These are phyloP conservation scores for Rhizophora mangle DNA, from an alignment of 345 rosid species.

Conservation along the genomic window DNA sequence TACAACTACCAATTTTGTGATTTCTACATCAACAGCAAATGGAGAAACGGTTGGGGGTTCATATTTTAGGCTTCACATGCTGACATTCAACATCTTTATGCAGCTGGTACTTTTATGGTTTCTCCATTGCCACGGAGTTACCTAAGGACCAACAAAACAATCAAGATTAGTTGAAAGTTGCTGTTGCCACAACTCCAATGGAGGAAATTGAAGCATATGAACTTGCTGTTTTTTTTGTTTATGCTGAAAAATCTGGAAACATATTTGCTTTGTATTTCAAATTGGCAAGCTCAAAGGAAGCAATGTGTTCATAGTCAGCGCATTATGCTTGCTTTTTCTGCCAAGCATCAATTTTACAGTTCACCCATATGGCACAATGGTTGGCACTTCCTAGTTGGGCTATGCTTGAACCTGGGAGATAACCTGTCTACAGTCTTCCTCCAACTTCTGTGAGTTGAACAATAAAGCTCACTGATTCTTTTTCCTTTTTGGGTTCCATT, in stretches of 20 bases:
- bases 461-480: neutral
- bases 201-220: conserved; percentile 52
- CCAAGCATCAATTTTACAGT: neutral
- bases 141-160: conserved; percentile 19
- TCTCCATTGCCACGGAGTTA: conserved; percentile 31
- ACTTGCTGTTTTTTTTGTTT: neutral
- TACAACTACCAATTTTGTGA: too few relatives aligned
- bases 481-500: neutral
- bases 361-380: conserved; percentile 23
- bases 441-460: conserved; percentile 60
- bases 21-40: neutral
- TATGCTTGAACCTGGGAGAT: conserved; percentile 72
- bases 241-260: neutral
- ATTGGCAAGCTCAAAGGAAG: too few relatives aligned
- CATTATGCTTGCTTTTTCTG: neutral
- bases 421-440: conserved; percentile 86
- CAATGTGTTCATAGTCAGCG: neutral
- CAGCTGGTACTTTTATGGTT: conserved; percentile 42
- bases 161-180: conserved; percentile 41
- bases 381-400: conserved; percentile 80
- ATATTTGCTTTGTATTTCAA: too few relatives aligned
- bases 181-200: conserved; percentile 29
- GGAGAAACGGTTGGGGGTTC: neutral
- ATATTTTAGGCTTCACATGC: neutral
- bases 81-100: conserved; percentile 5